Conservation (phyloP, 768 basidiomycete species). For the Lactifluus echinatus region DNA sequence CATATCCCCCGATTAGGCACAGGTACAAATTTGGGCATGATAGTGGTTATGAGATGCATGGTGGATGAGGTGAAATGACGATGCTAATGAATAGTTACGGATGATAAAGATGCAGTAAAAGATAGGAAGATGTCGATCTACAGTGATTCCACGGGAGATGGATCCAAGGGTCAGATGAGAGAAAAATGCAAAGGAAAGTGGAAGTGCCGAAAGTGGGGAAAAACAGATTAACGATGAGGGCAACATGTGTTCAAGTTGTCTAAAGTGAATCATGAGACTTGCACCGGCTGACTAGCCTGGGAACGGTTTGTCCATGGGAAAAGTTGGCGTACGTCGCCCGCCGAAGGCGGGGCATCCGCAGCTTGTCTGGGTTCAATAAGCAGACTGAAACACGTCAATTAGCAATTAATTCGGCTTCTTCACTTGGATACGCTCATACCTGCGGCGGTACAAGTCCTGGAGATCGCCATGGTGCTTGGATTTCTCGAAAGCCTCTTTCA, state of each 20-base stretch:
- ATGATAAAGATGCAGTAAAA: slow-evolving; percentile 20
- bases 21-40: slow-evolving; percentile 10
- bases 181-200: slow-evolving; percentile 11
- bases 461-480: slow-evolving; percentile 72
- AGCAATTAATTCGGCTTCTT: slow-evolving; percentile 11
- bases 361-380: slow-evolving; percentile 78
- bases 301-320: slow-evolving; percentile 62
- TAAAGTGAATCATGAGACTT: slow-evolving; percentile 7
- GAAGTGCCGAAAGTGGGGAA: background rate
- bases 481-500: slow-evolving; percentile 65
- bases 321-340: slow-evolving; percentile 65
- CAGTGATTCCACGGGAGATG: slow-evolving; percentile 15
- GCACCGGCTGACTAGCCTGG: slow-evolving; percentile 23
- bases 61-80: slow-evolving; percentile 6
- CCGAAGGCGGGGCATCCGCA: slow-evolving; percentile 51
- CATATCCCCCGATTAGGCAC: slow-evolving; percentile 1
- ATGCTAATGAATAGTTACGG: slow-evolving; percentile 16
- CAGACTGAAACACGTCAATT: slow-evolving; percentile 37
- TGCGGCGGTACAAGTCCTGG: slow-evolving; percentile 78
- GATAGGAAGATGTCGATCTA: slow-evolving; percentile 16
- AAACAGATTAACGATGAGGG: background rate
- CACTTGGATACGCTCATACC: slow-evolving; percentile 36
- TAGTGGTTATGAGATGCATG: slow-evolving; percentile 9
- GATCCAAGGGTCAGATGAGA: slow-evolving; percentile 12
- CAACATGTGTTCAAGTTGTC: background rate